A percentile compares a stretch with the other conserved stretches of the same genome.
These are phyloP conservation scores for barley (Hordeum vulgare) DNA, from an alignment of 176 grass and related monocot genomes.

Conservation along the genomic window MorexV3_pseudomolecules_assembly NC_058523.1:514477379-514477878, in stretches of 20 bases:
- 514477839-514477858: constrained; percentile 96
- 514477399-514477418: constrained; percentile 94
- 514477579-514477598: constrained; percentile 91
- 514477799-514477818: constrained; percentile 91
- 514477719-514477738: neutral
- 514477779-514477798: constrained; percentile 96
- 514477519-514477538: neutral
- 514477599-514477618: constrained; percentile 99
- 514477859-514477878: constrained; percentile 96
- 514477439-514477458: constrained; percentile 94
- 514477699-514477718: neutral
- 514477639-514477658: constrained; percentile 99
- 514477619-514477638: constrained; percentile 89
- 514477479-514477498: constrained; percentile 81
- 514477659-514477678: constrained; percentile 73
- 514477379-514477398: constrained; percentile 86
- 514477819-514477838: constrained; percentile 84
- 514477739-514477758: constrained; percentile 95
- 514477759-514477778: constrained; percentile 95
- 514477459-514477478: constrained; percentile 93
- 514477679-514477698: neutral
- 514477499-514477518: constrained; percentile 16
- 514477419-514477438: constrained; percentile 99
- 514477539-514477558: constrained; percentile 2
- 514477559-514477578: constrained; percentile 35